phyloP scores from a whole-genome alignment of 164 flowering plant species.

The Nymphaea colorata region DNA sequence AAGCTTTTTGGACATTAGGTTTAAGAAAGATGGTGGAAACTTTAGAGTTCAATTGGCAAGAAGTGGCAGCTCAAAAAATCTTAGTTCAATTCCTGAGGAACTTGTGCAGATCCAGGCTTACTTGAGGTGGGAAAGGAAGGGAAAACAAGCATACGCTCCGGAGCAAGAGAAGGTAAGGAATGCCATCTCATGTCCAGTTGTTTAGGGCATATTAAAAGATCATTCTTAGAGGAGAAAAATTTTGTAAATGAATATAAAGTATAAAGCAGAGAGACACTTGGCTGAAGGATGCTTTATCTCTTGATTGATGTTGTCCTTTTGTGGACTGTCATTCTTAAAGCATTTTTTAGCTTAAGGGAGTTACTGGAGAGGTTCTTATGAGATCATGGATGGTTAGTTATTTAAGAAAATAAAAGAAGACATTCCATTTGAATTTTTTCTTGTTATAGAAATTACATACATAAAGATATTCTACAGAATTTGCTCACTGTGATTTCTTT shows the following conservation, averaged over 20 bases:
- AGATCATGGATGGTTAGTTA: background rate
- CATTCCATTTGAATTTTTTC: too few relatives aligned
- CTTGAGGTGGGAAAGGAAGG: constrained; percentile 94
- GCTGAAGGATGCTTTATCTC: too few relatives aligned
- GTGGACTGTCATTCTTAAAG: background rate
- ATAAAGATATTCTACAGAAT: too few relatives aligned
- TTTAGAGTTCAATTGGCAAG: constrained; percentile 40
- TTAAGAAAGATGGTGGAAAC: constrained; percentile 66
- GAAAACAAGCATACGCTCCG: constrained; percentile 79
- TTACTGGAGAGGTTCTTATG: background rate
- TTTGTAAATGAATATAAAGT: background rate
- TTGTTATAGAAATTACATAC: too few relatives aligned
- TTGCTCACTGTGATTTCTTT: background rate
- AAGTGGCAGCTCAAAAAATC: constrained; percentile 18
- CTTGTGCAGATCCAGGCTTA: constrained; percentile 94
- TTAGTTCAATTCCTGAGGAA: constrained; percentile 76
- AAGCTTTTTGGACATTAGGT: constrained; percentile 31
- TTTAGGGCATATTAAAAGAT: background rate
- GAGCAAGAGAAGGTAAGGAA: constrained; percentile 79
- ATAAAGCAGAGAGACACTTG: too few relatives aligned
- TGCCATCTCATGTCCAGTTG: background rate
- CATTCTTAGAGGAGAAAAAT: background rate
- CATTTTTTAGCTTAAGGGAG: background rate
- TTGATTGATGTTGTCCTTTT: background rate
- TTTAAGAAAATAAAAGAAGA: too few relatives aligned